Percentiles rank a stretch among this genome's conserved stretches.
Evolutionary conservation across 2,329 filamentous ascomycete genomes (phyloP).

Genomic region (Plectosphaerella cucumerina): DNA sequence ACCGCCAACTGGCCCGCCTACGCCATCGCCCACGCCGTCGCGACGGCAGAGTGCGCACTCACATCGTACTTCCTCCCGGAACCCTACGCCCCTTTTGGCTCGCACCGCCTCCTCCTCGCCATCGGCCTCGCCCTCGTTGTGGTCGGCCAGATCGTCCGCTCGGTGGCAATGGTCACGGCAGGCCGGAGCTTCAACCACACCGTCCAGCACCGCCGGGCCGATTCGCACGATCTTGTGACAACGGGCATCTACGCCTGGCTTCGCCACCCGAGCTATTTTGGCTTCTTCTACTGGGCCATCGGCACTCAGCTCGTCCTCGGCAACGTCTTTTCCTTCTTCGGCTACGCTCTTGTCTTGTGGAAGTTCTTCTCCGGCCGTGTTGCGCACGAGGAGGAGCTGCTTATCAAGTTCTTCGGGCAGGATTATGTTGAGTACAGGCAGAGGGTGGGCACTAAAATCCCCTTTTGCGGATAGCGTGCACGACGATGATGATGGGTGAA

Average conservation of each 20-base stretch:
- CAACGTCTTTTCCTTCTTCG: conserved; percentile 73
- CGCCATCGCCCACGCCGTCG: conserved; percentile 73
- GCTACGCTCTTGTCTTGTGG: conserved; percentile 75
- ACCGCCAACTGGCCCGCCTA: conserved; percentile 82
- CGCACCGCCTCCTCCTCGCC: conserved; percentile 36
- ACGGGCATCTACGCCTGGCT: conserved; percentile 71
- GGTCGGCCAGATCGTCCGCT: conserved; percentile 71
- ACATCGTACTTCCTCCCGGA: conserved; percentile 52
- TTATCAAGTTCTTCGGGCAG: conserved; percentile 78
- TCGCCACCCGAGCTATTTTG: conserved; percentile 91
- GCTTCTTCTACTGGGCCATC: conserved; percentile 98
- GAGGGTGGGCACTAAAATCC: conserved; percentile 73
- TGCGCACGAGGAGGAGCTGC: conserved; percentile 68
- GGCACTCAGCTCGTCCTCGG: conserved; percentile 89
- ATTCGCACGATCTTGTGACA: conserved; percentile 76
- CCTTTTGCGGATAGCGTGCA: conserved; percentile 42
- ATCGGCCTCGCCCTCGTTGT: conserved; percentile 62
- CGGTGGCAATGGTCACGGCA: conserved; percentile 83
- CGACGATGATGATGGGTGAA: background rate
- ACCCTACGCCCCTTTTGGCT: conserved; percentile 41
- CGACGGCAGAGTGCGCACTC: conserved; percentile 67
- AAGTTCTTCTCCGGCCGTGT: conserved; percentile 78
- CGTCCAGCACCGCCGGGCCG: conserved; percentile 66
- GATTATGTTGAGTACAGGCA: conserved; percentile 74
- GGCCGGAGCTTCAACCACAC: conserved; percentile 90